These are phyloP conservation scores for Globisporangium emineosum DNA, from an alignment of 352 stramenopile species.

Conservation along the genomic window DNA sequence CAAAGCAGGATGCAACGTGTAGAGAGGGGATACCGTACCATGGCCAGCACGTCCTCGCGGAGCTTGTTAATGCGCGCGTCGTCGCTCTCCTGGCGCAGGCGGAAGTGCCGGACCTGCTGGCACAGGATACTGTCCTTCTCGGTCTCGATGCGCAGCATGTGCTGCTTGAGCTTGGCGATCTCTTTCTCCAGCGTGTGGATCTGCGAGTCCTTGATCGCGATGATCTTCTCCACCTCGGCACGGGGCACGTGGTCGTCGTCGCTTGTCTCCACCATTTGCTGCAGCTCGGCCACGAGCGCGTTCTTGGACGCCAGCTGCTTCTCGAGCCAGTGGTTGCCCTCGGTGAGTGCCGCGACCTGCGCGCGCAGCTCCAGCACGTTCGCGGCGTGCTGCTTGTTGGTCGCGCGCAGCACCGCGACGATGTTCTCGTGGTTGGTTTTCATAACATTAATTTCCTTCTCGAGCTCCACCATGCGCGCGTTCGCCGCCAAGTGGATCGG, in stretches of 20 bases:
- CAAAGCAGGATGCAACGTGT: background rate
- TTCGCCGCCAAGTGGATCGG: slow-evolving; percentile 8
- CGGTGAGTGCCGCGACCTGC: slow-evolving; percentile 54
- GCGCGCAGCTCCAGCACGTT: slow-evolving; percentile 65
- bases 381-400: slow-evolving; percentile 64
- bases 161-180: slow-evolving; percentile 42
- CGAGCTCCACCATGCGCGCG: slow-evolving; percentile 45
- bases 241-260: slow-evolving; percentile 28
- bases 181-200: slow-evolving; percentile 61
- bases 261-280: slow-evolving; percentile 32
- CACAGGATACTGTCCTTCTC: slow-evolving; percentile 64
- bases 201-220: slow-evolving; percentile 50
- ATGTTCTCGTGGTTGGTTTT: slow-evolving; percentile 71
- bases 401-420: slow-evolving; percentile 57
- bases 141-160: slow-evolving; percentile 34
- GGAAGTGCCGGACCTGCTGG: slow-evolving; percentile 42
- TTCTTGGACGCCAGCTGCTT: slow-evolving; percentile 56
- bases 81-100: slow-evolving; percentile 40
- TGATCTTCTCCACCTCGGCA: slow-evolving; percentile 37
- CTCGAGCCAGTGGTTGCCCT: slow-evolving; percentile 60
- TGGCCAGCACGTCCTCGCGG: slow-evolving; percentile 48
- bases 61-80: slow-evolving; percentile 49
- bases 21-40: slow-evolving; percentile 30
- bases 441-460: slow-evolving; percentile 60
- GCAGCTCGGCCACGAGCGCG: slow-evolving; percentile 48